Conservation (phyloP, 306 rosid species). For the Gynostemma pentaphyllum region DNA sequence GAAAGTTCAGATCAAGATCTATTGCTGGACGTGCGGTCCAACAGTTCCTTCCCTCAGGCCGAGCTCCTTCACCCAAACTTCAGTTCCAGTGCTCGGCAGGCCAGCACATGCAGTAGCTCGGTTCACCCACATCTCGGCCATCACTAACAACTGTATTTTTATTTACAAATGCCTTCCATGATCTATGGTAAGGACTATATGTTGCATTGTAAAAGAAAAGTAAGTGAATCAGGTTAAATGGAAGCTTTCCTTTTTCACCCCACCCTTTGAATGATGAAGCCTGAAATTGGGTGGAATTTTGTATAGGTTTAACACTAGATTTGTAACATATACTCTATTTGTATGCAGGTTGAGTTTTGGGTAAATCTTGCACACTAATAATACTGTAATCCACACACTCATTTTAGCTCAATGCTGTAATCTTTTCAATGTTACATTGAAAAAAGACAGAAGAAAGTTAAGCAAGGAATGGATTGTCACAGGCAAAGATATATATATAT, state of each 20-base stretch:
- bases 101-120: conserved; percentile 79
- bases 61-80: conserved; percentile 58
- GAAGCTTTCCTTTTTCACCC: conserved; percentile 24
- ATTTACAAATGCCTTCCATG: conserved; percentile 16
- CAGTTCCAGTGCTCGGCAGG: conserved; percentile 51
- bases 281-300: conserved; percentile 55
- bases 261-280: conserved; percentile 29
- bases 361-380: no score
- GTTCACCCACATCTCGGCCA: conserved; percentile 34
- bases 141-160: conserved; percentile 25
- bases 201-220: conserved; percentile 27
- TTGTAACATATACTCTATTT: conserved; percentile 28
- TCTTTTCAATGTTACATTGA: no score
- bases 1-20: conserved; percentile 72
- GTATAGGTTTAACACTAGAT: conserved; percentile 52
- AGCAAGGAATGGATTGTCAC: no score
- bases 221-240: conserved; percentile 44
- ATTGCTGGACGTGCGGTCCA: conserved; percentile 73
- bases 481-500: no score
- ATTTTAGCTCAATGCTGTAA: no score
- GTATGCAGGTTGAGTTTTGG: no score
- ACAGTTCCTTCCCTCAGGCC: conserved; percentile 79
- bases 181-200: neutral
- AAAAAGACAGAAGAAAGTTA: no score
- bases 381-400: no score